Percentiles rank a stretch among this genome's conserved stretches.
Evolutionary conservation across 2,329 filamentous ascomycete genomes (phyloP).

Genomic region (Aspergillus sclerotialis): DNA sequence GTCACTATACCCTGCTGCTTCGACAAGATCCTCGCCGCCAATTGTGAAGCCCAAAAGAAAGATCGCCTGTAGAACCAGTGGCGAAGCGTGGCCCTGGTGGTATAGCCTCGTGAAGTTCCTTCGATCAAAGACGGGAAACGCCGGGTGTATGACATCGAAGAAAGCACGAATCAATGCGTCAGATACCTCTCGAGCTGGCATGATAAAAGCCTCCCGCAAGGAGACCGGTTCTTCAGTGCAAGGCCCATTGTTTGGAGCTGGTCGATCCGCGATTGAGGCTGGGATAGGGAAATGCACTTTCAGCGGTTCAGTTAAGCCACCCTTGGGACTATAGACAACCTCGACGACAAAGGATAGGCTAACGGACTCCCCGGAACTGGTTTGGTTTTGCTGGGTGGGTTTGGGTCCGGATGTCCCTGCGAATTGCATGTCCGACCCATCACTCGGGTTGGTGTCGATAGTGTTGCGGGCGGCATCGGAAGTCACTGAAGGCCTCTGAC

Average conservation of each 20-base stretch:
- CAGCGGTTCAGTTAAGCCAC: constrained; percentile 7
- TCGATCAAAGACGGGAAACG: constrained; percentile 14
- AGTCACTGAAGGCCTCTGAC: constrained; percentile 5
- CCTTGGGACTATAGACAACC: constrained; percentile 12
- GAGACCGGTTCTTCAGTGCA: constrained; percentile 5
- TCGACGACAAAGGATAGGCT: constrained; percentile 14
- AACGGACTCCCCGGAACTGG: constrained; percentile 8
- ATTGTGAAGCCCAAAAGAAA: constrained; percentile 5
- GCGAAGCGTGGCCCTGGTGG: constrained; percentile 8
- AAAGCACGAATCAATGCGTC: constrained; percentile 13
- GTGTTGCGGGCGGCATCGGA: not conserved
- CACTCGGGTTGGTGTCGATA: not conserved
- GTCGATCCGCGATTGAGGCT: constrained; percentile 11
- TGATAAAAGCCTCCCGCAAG: constrained; percentile 6
- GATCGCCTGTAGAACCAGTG: constrained; percentile 12
- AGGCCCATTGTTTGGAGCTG: constrained; percentile 4
- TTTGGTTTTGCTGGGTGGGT: not conserved
- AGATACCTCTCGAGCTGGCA: constrained; percentile 10
- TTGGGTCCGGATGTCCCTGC: not conserved
- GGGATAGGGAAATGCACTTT: constrained; percentile 11
- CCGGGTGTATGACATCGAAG: constrained; percentile 15
- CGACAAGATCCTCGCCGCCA: constrained; percentile 9
- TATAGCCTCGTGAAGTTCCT: constrained; percentile 11
- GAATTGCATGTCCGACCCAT: not conserved
- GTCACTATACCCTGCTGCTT: constrained; percentile 11